Evolutionary conservation across 1,284 basidiomycete genomes (phyloP).

Genomic region (Kalmanozyma brasiliensis): DNA sequence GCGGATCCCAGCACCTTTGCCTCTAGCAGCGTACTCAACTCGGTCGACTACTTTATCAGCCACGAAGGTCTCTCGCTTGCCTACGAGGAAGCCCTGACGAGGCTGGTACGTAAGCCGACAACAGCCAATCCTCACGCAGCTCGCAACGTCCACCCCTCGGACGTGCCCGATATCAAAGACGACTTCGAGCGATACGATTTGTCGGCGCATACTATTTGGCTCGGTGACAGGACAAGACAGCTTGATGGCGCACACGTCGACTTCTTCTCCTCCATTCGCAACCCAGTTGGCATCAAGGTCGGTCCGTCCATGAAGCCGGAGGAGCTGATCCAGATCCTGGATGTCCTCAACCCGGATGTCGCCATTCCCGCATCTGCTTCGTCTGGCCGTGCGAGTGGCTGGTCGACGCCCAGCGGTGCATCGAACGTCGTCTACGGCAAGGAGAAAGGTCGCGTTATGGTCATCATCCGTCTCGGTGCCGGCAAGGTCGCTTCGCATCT

Average conservation of each 20-base stretch:
- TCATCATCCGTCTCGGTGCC: conserved; percentile 94
- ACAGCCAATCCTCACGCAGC: conserved; percentile 22
- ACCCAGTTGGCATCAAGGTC: conserved; percentile 96
- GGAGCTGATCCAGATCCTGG: conserved; percentile 83
- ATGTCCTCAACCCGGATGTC: conserved; percentile 80
- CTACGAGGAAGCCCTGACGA: conserved; percentile 92
- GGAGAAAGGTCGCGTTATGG: conserved; percentile 83
- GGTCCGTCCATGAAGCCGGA: conserved; percentile 84
- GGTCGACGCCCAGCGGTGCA: conserved; percentile 22
- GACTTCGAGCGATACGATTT: conserved; percentile 77
- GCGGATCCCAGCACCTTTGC: conserved; percentile 70
- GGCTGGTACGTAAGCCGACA: conserved; percentile 67
- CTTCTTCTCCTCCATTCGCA: conserved; percentile 80
- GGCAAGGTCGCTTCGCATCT: conserved; percentile 78
- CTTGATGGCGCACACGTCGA: conserved; percentile 92
- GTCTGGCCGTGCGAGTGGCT: conserved; percentile 15
- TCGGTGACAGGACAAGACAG: conserved; percentile 95
- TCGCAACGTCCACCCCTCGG: conserved; percentile 32
- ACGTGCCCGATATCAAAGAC: conserved; percentile 21
- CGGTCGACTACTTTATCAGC: conserved; percentile 94
- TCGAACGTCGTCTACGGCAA: conserved; percentile 58
- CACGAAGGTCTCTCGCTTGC: conserved; percentile 93
- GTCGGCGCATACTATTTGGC: conserved; percentile 94
- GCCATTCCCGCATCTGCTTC: conserved; percentile 22
- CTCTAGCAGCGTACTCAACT: conserved; percentile 78